phyloP scores from a whole-genome alignment of 768 basidiomycete species.

The Holtermannia corniformis region DNA sequence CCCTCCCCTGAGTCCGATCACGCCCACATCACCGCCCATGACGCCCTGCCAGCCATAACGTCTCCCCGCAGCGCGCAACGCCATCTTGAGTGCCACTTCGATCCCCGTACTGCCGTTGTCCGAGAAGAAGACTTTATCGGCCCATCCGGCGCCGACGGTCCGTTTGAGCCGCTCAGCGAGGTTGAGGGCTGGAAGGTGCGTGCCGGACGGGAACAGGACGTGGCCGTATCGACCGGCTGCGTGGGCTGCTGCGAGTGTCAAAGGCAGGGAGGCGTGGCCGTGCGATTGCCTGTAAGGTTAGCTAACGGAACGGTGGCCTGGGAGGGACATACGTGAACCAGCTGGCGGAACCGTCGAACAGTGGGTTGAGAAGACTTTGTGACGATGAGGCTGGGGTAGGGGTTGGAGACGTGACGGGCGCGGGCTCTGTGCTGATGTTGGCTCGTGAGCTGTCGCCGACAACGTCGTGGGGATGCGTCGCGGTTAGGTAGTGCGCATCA shows the following conservation, averaged over 20 bases:
- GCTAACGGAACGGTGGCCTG: no score
- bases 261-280: conserved; percentile 66
- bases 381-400: background rate
- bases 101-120: conserved; percentile 94
- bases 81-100: conserved; percentile 98
- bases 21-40: conserved; percentile 49
- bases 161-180: conserved; percentile 69
- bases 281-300: conserved; percentile 55
- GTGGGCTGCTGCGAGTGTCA: conserved; percentile 75
- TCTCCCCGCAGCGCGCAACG: conserved; percentile 51
- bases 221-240: conserved; percentile 93
- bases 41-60: conserved; percentile 38
- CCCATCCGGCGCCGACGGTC: conserved; percentile 78
- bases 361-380: conserved; percentile 47
- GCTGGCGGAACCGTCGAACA: conserved; percentile 86
- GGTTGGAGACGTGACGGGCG: background rate
- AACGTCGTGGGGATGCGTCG: conserved; percentile 9
- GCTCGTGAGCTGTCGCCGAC: background rate
- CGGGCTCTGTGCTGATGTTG: background rate
- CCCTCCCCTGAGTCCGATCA: conserved; percentile 79
- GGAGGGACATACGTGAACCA: conserved; percentile 67
- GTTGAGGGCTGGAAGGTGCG: conserved; percentile 71
- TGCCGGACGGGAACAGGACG: conserved; percentile 88
- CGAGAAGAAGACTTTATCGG: conserved; percentile 78
- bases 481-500: conserved; percentile 52